phyloP scores from a whole-genome alignment of 2,329 filamentous ascomycete species.

The Byssothecium circinans region DNA sequence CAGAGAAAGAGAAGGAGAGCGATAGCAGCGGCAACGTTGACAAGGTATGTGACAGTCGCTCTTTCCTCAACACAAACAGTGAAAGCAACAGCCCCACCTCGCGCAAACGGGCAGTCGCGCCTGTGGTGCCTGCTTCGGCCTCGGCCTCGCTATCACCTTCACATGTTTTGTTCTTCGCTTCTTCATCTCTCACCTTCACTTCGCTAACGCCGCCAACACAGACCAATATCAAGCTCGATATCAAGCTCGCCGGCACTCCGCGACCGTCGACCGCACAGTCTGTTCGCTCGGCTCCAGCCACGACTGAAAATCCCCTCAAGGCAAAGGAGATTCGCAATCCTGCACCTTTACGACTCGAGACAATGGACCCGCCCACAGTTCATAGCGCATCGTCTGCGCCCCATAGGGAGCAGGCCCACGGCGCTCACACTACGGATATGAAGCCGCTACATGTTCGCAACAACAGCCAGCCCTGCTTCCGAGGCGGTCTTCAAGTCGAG shows the following conservation, averaged over 20 bases:
- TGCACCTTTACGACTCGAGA: no score
- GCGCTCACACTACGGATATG: no score
- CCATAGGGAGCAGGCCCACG: no score
- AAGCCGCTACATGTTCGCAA: no score
- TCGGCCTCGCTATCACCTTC: conserved; percentile 6
- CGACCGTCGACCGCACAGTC: background rate
- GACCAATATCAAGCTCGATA: conserved; percentile 29
- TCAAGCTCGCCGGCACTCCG: conserved; percentile 5
- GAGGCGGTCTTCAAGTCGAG: conserved; percentile 6
- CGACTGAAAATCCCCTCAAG: no score
- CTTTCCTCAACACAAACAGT: conserved; percentile 12
- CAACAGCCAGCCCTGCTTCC: no score
- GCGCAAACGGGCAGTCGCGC: background rate
- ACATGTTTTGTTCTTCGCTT: conserved; percentile 7
- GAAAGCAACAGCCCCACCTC: background rate
- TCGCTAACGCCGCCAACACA: conserved; percentile 17
- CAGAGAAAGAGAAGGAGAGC: no score
- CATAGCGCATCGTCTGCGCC: no score
- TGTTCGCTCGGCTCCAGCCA: no score
- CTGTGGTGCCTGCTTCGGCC: background rate
- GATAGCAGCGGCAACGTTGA: conserved; percentile 1
- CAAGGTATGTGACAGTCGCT: conserved; percentile 32
- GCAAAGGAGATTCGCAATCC: no score
- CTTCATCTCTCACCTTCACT: background rate
- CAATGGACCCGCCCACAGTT: no score